Conservation (phyloP, 495 filamentous ascomycete genomes). For the Tuber brumale region DNA sequence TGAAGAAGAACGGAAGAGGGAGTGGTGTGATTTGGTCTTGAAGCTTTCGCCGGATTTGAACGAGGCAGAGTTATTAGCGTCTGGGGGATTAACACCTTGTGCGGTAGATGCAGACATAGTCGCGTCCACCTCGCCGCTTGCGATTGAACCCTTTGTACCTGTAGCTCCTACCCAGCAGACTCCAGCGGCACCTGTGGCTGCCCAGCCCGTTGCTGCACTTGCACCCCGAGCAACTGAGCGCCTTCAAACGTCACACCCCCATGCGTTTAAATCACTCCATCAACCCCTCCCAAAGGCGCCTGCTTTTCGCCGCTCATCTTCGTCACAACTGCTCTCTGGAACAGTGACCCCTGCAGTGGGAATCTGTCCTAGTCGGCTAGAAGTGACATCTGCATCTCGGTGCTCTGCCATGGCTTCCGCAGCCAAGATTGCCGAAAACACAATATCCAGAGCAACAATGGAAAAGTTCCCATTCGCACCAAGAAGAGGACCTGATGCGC, state of each 20-base stretch:
- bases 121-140: constrained; percentile 11
- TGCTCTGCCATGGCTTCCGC: constrained; percentile 44
- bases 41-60: constrained; percentile 68
- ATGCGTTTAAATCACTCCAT: constrained; percentile 49
- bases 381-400: constrained; percentile 38
- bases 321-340: constrained; percentile 66
- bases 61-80: constrained; percentile 48
- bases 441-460: constrained; percentile 30
- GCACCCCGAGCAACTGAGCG: constrained; percentile 60
- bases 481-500: constrained; percentile 18
- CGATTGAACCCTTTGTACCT: constrained; percentile 42
- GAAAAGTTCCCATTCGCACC: constrained; percentile 36
- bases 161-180: constrained; percentile 15
- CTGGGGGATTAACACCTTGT: constrained; percentile 32
- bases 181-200: constrained; percentile 22
- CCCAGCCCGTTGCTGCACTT: constrained; percentile 40
- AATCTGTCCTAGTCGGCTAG: constrained; percentile 53
- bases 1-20: constrained; percentile 61
- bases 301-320: constrained; percentile 56
- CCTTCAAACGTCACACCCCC: constrained; percentile 32
- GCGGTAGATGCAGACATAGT: constrained; percentile 22
- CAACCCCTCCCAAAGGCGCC: constrained; percentile 48
- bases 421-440: constrained; percentile 21
- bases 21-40: constrained; percentile 54
- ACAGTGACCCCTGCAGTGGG: constrained; percentile 88